A percentile compares a stretch with the other conserved stretches of the same genome.
phyloP scores from a whole-genome alignment of 2,329 filamentous ascomycete species.

The Drechslerella coelobrocha region DNA sequence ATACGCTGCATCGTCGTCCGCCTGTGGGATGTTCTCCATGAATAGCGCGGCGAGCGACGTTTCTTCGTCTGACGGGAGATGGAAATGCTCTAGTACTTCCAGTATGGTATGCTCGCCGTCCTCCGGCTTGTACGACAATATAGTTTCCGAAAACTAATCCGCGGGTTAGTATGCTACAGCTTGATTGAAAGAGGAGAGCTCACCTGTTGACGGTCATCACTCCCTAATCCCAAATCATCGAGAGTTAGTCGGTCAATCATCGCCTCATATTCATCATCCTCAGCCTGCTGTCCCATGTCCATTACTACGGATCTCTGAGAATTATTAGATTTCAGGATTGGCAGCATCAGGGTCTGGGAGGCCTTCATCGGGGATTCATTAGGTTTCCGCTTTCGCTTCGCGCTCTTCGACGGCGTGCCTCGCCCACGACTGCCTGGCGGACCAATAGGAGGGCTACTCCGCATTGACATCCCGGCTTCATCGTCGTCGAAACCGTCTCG shows the following conservation, averaged over 20 bases:
- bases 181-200: not conserved
- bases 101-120: constrained; percentile 18
- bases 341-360: constrained; percentile 39
- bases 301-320: constrained; percentile 35
- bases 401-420: constrained; percentile 39
- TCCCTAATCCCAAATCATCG: constrained; percentile 31
- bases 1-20: constrained; percentile 22
- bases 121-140: constrained; percentile 22
- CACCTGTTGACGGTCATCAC: constrained; percentile 29
- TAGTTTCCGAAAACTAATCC: constrained; percentile 24
- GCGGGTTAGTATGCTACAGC: not conserved
- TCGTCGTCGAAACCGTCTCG: constrained; percentile 48
- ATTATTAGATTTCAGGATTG: constrained; percentile 34
- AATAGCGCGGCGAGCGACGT: constrained; percentile 36
- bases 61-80: constrained; percentile 34
- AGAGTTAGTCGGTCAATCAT: constrained; percentile 42
- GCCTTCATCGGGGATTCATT: constrained; percentile 46
- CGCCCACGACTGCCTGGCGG: constrained; percentile 29
- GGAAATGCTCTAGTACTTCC: constrained; percentile 25
- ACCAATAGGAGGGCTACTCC: constrained; percentile 43
- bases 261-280: constrained; percentile 40
- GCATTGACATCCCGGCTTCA: constrained; percentile 34
- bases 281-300: constrained; percentile 19
- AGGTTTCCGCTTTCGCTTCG: constrained; percentile 47
- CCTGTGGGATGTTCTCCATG: constrained; percentile 41